Evolutionary conservation across 768 basidiomycete species (phyloP), one percentile per base, ranked within the genome.

Genomic region (Fomitopsis serialis): DNA sequence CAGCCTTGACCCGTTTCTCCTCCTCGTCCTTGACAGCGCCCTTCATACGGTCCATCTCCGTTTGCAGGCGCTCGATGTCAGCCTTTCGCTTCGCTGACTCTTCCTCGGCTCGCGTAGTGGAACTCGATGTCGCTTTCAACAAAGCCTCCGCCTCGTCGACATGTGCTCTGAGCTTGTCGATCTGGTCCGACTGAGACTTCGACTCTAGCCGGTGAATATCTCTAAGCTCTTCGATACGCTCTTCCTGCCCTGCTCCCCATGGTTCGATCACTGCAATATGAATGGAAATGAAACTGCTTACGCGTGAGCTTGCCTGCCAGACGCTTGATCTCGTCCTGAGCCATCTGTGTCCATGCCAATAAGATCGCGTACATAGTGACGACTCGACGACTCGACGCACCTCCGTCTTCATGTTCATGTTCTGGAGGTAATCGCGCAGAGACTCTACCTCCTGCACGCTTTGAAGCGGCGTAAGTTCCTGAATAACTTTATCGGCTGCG

Each of bases 1-100:
- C 88, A 0, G 95, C 95, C 63, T 98, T 99, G 19, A 85, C 82
- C 12, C 96, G 84, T 70, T 99, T 98, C 70, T 99, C 97, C 68
- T 98, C 97, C 65, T 98, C 97, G 56, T 98, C 95, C 67, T 91
- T 97, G 5, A 84, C 86, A 10, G 74, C 52, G 19, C 72, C 73
- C 58, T 82, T 85, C 2, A 78, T 70, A 43, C 78, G 79, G 45
- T 83, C 78, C 1, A 86, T 68, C 53, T 97, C 90, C 17, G 74
- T 67, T 45, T 76, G 75, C n/a, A 93, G 71, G 17, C 74, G 77
- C 2, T 78, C 76, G 0, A 85, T 69, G 37, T 89, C 84, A 0
- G 70, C 68, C 49, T 79, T 77, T 40, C 76, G 80, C 51, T 76
- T 80, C 1, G 74, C 66, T 4, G 71, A 62, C 13, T 77, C 74